Evolutionary conservation across 2,329 filamentous ascomycete genomes (phyloP).

Genomic region (Colletotrichum viniferum): DNA sequence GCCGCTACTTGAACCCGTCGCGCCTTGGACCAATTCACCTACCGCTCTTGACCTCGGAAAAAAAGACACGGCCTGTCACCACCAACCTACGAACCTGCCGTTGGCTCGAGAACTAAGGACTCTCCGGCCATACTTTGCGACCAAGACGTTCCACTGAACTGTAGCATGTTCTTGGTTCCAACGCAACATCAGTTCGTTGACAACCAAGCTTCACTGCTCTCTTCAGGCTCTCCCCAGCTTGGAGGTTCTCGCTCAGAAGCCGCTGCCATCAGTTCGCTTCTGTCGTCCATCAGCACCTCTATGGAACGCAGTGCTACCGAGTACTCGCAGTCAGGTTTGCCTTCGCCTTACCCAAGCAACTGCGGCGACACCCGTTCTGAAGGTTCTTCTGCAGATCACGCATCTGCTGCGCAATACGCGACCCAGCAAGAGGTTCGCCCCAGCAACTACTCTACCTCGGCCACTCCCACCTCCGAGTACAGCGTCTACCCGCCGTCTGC

Average conservation of each 20-base stretch:
- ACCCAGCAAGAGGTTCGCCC: constrained; percentile 81
- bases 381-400: constrained; percentile 85
- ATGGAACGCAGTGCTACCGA: constrained; percentile 72
- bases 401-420: constrained; percentile 89
- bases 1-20: constrained; percentile 15
- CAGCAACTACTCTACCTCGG: constrained; percentile 73
- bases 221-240: constrained; percentile 29
- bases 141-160: constrained; percentile 27
- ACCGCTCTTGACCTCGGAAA: constrained; percentile 2
- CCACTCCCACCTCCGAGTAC: constrained; percentile 91
- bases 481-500: constrained; percentile 75
- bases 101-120: constrained; percentile 36
- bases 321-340: constrained; percentile 90
- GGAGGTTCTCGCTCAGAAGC: constrained; percentile 31
- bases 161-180: constrained; percentile 38
- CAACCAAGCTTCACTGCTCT: constrained; percentile 32
- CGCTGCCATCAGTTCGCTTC: constrained; percentile 31
- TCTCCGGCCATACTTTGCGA: constrained; percentile 26
- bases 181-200: constrained; percentile 34
- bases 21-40: constrained; percentile 2
- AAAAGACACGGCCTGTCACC: constrained; percentile 11
- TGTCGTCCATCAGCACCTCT: constrained; percentile 37
- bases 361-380: constrained; percentile 80
- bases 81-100: constrained; percentile 10
- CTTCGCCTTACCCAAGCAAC: constrained; percentile 70